Percentiles rank a stretch among this genome's conserved stretches.
Evolutionary conservation across 2,329 filamentous ascomycete genomes (phyloP).

Genomic region (Fusarium sp.): DNA sequence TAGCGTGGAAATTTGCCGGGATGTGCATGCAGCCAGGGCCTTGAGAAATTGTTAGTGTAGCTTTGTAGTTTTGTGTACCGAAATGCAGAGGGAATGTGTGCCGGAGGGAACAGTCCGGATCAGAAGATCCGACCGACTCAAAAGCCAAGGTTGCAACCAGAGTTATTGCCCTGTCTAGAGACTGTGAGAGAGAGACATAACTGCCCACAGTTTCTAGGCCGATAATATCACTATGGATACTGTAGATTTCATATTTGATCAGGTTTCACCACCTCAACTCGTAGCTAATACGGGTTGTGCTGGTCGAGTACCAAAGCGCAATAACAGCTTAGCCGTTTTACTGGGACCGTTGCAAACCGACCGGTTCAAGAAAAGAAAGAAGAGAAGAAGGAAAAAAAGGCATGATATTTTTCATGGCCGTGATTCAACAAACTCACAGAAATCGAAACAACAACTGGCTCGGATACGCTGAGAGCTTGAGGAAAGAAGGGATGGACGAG

Average conservation of each 20-base stretch:
- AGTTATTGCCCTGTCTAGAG: neutral
- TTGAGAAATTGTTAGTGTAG: constrained; percentile 34
- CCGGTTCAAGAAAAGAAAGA: neutral
- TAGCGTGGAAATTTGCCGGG: neutral
- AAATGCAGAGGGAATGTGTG: constrained; percentile 12
- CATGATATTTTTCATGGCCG: neutral
- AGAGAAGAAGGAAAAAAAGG: too few relatives aligned
- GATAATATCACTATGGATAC: neutral
- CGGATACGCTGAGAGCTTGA: constrained; percentile 8
- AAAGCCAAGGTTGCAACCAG: neutral
- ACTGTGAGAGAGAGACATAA: constrained; percentile 1
- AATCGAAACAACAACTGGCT: constrained; percentile 5
- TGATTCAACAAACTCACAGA: constrained; percentile 1
- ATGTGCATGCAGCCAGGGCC: constrained; percentile 2
- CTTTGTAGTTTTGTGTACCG: constrained; percentile 32
- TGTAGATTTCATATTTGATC: constrained; percentile 8
- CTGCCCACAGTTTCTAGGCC: neutral
- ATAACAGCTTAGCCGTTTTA: neutral
- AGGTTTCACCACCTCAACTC: constrained; percentile 3
- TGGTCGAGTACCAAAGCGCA: neutral
- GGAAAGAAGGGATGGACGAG: constrained; percentile 3
- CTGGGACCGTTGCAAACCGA: neutral
- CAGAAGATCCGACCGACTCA: neutral
- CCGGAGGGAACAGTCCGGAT: constrained; percentile 31
- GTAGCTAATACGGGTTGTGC: neutral